Base-by-base conservation (phyloP, 1,284 basidiomycete genomes). In the Cryptococcus floricola region DNA sequence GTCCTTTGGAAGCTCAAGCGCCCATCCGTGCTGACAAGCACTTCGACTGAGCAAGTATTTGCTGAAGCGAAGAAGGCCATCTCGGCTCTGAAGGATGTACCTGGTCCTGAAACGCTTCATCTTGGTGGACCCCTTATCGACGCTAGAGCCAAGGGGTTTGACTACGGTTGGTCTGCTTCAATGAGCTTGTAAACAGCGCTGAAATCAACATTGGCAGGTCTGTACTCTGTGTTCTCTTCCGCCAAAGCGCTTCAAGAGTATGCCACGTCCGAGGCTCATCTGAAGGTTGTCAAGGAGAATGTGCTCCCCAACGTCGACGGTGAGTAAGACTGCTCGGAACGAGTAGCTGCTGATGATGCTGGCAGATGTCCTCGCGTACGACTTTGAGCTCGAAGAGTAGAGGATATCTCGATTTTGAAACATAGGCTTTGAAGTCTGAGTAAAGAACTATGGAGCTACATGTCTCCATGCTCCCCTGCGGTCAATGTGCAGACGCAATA, bases 321-420 rank as follows among this genome's bases (percentile, higher is more conserved):
- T 75, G 61, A 62, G 73, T 66, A 18, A 13, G 23, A 25, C n/a
- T 34, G n/a, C 18, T 12, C 16, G 14, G n/a, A 19, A 16, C 8
- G 19, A 31, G 6, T 16, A 9, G 28, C 34, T 13, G 49, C 14
- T 34, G 34, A 27, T 18, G 16, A 39, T 8, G 13, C 19, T 7
- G 19, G 45, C 48, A 71, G 76, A 75, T 46, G 58, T 73, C 49
- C 34, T 77, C 49, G 76, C 76, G n/a, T 77, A 77, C 64, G 76
- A 77, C 61, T 76, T 75, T 51, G 76, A 76, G 65, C 58, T 76
- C 13, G 59, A 69, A 23, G 62, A 70, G 48, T 69, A 68, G 56
- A 2, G 10, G 31, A 34, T 34, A 34, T 6, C 10, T 10, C 31
- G 31, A 34, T 6, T 34, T 8, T 10, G 7, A 34, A 34, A 34